phyloP scores from a whole-genome alignment of 345 rosid genomes.

The Euphorbia lathyris region DNA sequence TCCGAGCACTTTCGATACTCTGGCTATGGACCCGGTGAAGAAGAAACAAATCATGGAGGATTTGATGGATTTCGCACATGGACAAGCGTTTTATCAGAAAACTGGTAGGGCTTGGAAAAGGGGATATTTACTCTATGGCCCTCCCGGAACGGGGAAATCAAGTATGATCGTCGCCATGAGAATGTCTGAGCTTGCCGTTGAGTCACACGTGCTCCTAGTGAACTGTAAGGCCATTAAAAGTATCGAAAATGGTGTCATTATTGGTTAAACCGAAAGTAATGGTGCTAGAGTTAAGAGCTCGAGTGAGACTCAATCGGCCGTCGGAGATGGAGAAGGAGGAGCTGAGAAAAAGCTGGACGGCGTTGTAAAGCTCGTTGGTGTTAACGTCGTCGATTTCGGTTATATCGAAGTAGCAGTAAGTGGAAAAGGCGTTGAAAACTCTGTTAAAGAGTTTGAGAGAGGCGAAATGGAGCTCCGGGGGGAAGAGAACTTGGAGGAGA shows the following conservation, averaged over 20 bases:
- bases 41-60: slow-evolving; percentile 66
- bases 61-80: slow-evolving; percentile 57
- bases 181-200: slow-evolving; percentile 76
- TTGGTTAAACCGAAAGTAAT: slow-evolving; percentile 78
- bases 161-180: slow-evolving; percentile 94
- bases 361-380: no score
- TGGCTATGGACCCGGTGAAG: slow-evolving; percentile 61
- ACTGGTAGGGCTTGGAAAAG: slow-evolving; percentile 97
- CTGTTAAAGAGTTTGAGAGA: slow-evolving; percentile 52
- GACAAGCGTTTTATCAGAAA: slow-evolving; percentile 68
- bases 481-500: slow-evolving; percentile 64
- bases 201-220: slow-evolving; percentile 92
- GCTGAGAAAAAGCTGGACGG: no score
- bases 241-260: slow-evolving; percentile 74
- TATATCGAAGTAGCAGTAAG: no score
- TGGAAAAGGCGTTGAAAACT: slow-evolving; percentile 49
- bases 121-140: slow-evolving; percentile 84
- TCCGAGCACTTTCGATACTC: slow-evolving; percentile 92
- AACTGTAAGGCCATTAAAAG: slow-evolving; percentile 51
- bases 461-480: slow-evolving; percentile 83
- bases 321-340: no score
- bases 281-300: slow-evolving; percentile 81
- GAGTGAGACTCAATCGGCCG: no score
- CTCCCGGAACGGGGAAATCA: slow-evolving; percentile 95
- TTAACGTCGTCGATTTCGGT: no score